phyloP scores from a whole-genome alignment of 495 filamentous ascomycete species.

The Copromyces sp. region DNA sequence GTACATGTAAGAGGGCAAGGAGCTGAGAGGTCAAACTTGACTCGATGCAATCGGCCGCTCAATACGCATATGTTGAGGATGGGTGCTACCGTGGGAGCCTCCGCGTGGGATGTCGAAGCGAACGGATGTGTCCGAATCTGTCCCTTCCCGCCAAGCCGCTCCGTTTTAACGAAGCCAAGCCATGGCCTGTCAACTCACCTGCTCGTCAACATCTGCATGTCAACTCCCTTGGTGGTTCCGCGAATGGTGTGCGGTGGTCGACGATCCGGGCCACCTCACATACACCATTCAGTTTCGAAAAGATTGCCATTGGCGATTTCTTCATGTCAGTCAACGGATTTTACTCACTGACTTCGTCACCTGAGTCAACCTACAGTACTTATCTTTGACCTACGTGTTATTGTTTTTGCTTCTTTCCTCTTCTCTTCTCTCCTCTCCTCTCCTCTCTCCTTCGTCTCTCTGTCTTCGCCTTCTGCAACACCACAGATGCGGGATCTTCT shows the following conservation, averaged over 20 bases:
- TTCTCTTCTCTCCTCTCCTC: neutral
- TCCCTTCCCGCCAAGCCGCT: slow-evolving; percentile 7
- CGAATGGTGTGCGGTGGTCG: neutral
- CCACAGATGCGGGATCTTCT: neutral
- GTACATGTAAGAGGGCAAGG: neutral
- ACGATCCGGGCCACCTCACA: neutral
- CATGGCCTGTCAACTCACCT: slow-evolving; percentile 1
- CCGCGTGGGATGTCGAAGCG: slow-evolving; percentile 3
- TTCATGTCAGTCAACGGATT: neutral
- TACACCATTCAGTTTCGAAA: neutral
- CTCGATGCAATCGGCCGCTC: neutral
- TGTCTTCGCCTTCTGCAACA: neutral
- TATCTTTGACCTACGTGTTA: neutral
- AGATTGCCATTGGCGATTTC: neutral
- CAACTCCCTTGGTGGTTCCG: neutral
- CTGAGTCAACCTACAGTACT: neutral
- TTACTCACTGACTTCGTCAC: neutral
- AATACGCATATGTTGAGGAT: neutral
- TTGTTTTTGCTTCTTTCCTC: neutral
- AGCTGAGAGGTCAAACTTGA: neutral
- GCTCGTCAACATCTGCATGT: neutral
- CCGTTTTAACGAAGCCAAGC: neutral
- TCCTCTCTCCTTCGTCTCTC: neutral
- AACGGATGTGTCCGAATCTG: slow-evolving; percentile 8
- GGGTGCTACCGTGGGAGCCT: slow-evolving; percentile 1